Base-by-base conservation (phyloP, 2,329 filamentous ascomycete species). In the Eutypa lata region DNA sequence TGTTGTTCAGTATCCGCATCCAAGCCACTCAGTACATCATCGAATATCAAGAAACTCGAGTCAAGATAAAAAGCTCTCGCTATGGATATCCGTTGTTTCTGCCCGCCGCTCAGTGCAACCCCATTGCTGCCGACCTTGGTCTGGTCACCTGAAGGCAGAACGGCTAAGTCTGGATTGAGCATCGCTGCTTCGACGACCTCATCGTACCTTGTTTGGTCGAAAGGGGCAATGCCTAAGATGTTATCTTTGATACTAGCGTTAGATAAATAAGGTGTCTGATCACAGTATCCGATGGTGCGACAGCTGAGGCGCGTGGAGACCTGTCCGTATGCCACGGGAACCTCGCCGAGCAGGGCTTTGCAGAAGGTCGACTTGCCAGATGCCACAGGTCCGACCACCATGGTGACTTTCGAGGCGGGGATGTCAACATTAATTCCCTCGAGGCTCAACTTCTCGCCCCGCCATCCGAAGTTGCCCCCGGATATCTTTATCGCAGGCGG, bases 121-220 rank as follows among this genome's bases (percentile, higher is more conserved):
- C 77, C 76, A 33, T 74, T 74, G 48, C 72, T 76, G 2, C 77
- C 76, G 38, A 78, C 64, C 1, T 68, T 60, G 0, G 73, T 76
- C 11, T 60, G 53, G 33, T 77, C 73, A 2, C 69, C 67, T 2
- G 64, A 50, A 0, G 68, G 57, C 11, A 78, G 59, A 4, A 60
- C 61, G 7, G 68, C 62, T 3, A 76, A 61, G 45, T 71, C 66
- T 13, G 53, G 28, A 7, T 48, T 35, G 2, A 69, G 61, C 45
- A 63, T 61, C 8, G 61, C 61, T 4, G 61, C 61, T 7, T 61
- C 46, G 16, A 70, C 44, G 7, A 69, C 62, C 47, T 66, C 58
- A 1, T 57, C 54, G 46, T 70, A 71, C 6, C 67, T 50, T 2
- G 44, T 26, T 1, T 49, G 38, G 48, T 68, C 54, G 43, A 65